Evolutionary conservation across 345 rosid genomes (phyloP).

Genomic region (Noccaea bulbosa): DNA sequence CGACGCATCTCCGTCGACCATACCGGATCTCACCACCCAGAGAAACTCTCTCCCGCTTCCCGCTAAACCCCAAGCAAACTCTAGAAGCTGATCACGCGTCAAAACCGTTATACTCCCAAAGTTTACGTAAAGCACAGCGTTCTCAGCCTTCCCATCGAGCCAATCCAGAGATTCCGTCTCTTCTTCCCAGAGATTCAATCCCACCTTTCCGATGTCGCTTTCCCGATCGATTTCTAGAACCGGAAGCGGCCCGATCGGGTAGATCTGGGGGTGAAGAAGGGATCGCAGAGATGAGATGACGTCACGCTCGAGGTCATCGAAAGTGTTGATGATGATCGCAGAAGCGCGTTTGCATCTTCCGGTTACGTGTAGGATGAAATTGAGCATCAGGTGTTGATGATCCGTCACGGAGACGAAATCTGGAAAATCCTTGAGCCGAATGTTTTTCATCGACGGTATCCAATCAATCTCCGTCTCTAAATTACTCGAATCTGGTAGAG

Average conservation of each 20-base stretch:
- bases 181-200: constrained; percentile 60
- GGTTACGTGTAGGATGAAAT: constrained; percentile 23
- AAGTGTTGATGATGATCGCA: constrained; percentile 51
- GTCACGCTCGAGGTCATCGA: constrained; percentile 44
- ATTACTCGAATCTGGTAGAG: constrained; percentile 43
- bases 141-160: constrained; percentile 47
- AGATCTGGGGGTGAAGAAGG: constrained; percentile 43
- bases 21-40: constrained; percentile 59
- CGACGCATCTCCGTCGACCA: constrained; percentile 47
- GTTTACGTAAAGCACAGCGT: constrained; percentile 57
- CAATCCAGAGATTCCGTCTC: constrained; percentile 52
- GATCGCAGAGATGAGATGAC: constrained; percentile 38
- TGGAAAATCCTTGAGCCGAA: constrained; percentile 56
- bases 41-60: constrained; percentile 53
- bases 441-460: constrained; percentile 53
- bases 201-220: constrained; percentile 30
- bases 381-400: constrained; percentile 45
- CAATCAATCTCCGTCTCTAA: constrained; percentile 50
- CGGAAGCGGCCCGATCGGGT: constrained; percentile 51
- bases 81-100: constrained; percentile 46
- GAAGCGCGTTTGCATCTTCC: constrained; percentile 42
- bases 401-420: constrained; percentile 47
- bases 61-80: constrained; percentile 71
- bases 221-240: constrained; percentile 26
- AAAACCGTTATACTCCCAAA: constrained; percentile 64